Conservation (phyloP, 257 asterid genomes). For the Eustoma russellianum region DNA sequence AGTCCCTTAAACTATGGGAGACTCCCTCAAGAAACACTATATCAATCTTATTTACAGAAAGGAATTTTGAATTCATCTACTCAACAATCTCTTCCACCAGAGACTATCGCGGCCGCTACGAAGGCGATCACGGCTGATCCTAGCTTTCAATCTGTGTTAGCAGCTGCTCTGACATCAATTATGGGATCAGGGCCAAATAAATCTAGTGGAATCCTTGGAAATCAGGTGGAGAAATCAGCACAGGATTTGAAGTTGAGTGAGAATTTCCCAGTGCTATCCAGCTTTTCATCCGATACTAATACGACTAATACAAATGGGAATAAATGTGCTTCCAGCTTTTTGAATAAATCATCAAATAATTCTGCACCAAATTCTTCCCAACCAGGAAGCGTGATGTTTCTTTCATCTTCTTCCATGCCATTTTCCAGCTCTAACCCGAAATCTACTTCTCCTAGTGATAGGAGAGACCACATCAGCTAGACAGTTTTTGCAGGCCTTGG, state of each 20-base stretch:
- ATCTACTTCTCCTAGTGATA: constrained; percentile 30
- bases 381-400: constrained; percentile 19
- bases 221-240: constrained; percentile 28
- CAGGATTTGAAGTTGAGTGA: constrained; percentile 19
- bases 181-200: constrained; percentile 27
- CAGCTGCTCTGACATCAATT: constrained; percentile 78
- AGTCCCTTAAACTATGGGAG: constrained; percentile 45
- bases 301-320: constrained; percentile 24
- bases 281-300: constrained; percentile 28
- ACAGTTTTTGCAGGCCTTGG: not conserved
- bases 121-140: constrained; percentile 86
- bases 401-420: constrained; percentile 11
- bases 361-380: constrained; percentile 19
- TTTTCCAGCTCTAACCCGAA: constrained; percentile 17
- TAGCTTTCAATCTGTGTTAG: constrained; percentile 73
- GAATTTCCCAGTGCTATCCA: constrained; percentile 32
- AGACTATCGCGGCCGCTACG: constrained; percentile 81
- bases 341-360: constrained; percentile 5
- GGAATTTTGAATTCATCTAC: constrained; percentile 15
- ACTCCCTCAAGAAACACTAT: constrained; percentile 47
- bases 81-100: constrained; percentile 37
- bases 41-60: constrained; percentile 44
- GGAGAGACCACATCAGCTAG: constrained; percentile 13
- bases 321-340: constrained; percentile 24
- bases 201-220: constrained; percentile 5